Conservation (phyloP, 768 basidiomycete species). For the Mycena albidolilacea region DNA sequence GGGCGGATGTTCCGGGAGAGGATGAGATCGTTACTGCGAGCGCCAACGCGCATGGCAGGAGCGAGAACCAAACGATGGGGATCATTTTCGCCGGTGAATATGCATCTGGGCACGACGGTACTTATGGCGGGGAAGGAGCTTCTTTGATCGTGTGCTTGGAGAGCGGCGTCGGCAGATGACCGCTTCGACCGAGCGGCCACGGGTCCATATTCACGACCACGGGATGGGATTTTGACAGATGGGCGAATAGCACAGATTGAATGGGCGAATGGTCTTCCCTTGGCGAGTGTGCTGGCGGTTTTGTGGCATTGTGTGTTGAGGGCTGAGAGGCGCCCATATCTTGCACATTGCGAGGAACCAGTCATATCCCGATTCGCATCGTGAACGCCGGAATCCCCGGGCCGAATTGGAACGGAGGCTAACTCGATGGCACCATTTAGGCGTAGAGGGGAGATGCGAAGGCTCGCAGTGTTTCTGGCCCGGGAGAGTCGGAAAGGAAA, state of each 20-base stretch:
- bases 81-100: slow-evolving; percentile 12
- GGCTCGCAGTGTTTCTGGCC: neutral
- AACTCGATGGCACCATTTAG: slow-evolving; percentile 1
- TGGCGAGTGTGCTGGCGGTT: neutral
- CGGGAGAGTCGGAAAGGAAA: neutral
- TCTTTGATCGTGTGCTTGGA: neutral
- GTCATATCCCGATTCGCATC: neutral
- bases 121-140: slow-evolving; percentile 6
- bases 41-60: slow-evolving; percentile 32
- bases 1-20: slow-evolving; percentile 51
- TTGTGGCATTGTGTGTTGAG: neutral
- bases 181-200: neutral
- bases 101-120: slow-evolving; percentile 14
- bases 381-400: neutral
- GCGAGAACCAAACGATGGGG: slow-evolving; percentile 7
- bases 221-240: neutral
- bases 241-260: no score
- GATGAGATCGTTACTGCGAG: slow-evolving; percentile 57
- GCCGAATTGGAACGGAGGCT: neutral
- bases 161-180: neutral
- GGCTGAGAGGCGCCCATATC: neutral
- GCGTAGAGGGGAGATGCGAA: no score
- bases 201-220: neutral
- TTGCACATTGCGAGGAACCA: no score
- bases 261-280: neutral